phyloP scores from a whole-genome alignment of 2,329 filamentous ascomycete genomes.

The Epicoccum sorghinum region DNA sequence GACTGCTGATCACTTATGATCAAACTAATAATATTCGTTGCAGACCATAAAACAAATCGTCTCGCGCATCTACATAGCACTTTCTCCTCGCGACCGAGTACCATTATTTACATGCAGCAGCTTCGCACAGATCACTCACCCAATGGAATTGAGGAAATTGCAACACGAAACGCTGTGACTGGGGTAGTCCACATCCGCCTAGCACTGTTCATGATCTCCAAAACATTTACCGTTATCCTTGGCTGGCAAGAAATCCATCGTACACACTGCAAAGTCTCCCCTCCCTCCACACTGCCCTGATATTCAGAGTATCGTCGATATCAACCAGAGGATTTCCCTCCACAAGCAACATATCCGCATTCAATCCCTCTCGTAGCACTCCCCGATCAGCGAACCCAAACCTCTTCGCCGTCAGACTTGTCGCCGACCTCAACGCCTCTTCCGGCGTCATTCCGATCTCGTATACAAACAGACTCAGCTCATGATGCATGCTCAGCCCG shows the following conservation, averaged over 20 bases:
- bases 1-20: background rate
- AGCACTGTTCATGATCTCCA: no score
- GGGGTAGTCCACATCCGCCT: no score
- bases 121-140: no score
- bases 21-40: background rate
- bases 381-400: conserved; percentile 53
- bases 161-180: no score
- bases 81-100: background rate
- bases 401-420: conserved; percentile 47
- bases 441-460: conserved; percentile 51
- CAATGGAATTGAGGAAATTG: no score
- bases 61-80: no score
- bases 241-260: conserved; percentile 20
- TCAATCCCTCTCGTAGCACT: conserved; percentile 46
- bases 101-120: background rate
- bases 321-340: conserved; percentile 52
- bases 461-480: conserved; percentile 51
- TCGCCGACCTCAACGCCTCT: conserved; percentile 52
- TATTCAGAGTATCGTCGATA: conserved; percentile 50
- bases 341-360: conserved; percentile 53
- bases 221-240: background rate
- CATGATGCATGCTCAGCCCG: conserved; percentile 52
- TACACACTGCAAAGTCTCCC: conserved; percentile 41
- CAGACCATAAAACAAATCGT: background rate
- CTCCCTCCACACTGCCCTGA: conserved; percentile 54